Percentiles rank a stretch among this genome's conserved stretches.
Evolutionary conservation across 306 rosid species (phyloP).

Genomic region (Luffa acutangula): DNA sequence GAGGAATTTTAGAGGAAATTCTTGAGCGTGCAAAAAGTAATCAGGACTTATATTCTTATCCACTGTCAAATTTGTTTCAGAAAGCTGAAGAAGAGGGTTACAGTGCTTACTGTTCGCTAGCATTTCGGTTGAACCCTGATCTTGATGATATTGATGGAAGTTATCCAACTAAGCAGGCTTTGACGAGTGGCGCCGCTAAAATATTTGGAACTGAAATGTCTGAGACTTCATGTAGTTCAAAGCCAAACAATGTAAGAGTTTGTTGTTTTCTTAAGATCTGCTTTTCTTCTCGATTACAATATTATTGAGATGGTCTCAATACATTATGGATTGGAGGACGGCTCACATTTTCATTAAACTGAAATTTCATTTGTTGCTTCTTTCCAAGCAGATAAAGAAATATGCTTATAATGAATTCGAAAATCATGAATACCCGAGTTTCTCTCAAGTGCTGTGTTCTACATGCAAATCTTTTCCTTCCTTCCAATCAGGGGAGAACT

Average conservation of each 20-base stretch:
- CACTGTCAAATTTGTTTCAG: conserved; percentile 35
- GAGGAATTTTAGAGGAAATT: conserved; percentile 34
- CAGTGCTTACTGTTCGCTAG: conserved; percentile 50
- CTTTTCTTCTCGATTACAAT: not conserved
- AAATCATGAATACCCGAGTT: conserved; percentile 25
- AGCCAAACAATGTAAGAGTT: conserved; percentile 37
- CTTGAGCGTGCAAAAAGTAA: conserved; percentile 30
- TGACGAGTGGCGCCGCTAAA: conserved; percentile 17
- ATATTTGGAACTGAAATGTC: conserved; percentile 26
- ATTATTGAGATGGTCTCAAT: not conserved
- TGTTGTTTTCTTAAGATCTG: conserved; percentile 6
- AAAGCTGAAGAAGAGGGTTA: conserved; percentile 59
- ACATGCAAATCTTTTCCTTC: conserved; percentile 37
- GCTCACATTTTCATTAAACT: conserved; percentile 18
- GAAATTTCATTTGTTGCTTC: not conserved
- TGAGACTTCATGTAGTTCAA: conserved; percentile 20
- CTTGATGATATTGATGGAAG: conserved; percentile 20
- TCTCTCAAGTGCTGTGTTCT: conserved; percentile 22
- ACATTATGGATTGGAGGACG: not conserved
- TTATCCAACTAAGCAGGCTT: conserved; percentile 20
- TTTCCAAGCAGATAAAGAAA: conserved; percentile 37
- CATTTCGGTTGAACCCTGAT: conserved; percentile 34
- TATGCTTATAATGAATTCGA: conserved; percentile 16
- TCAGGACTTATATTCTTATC: conserved; percentile 51
- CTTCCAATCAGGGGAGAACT: conserved; percentile 28